Conservation (phyloP, 2,329 filamentous ascomycete species). For the Delphinella strobiligena region DNA sequence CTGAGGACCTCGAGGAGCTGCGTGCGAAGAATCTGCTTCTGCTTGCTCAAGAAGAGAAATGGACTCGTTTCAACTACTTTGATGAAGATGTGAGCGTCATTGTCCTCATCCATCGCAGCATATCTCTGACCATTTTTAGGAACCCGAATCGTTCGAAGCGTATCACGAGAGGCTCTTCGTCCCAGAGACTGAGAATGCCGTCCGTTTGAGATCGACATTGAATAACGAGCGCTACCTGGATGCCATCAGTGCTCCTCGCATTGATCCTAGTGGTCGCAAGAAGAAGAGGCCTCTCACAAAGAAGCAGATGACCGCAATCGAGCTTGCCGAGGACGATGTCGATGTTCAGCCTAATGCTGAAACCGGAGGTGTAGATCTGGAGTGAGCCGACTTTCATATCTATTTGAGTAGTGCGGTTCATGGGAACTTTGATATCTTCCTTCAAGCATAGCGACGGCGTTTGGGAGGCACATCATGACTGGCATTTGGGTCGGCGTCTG, state of each 20-base stretch:
- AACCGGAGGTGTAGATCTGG: too few relatives aligned
- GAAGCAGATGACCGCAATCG: constrained; percentile 15
- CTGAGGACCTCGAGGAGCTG: constrained; percentile 49
- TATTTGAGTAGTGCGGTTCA: too few relatives aligned
- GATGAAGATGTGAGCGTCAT: constrained; percentile 55
- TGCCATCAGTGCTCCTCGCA: constrained; percentile 44
- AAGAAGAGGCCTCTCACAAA: constrained; percentile 25
- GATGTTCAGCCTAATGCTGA: background rate
- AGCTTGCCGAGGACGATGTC: constrained; percentile 10
- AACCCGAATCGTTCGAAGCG: constrained; percentile 59
- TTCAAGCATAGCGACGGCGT: background rate
- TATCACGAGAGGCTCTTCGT: constrained; percentile 65
- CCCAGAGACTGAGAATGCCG: constrained; percentile 29
- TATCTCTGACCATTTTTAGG: constrained; percentile 17
- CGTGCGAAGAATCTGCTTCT: constrained; percentile 67
- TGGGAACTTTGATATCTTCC: background rate
- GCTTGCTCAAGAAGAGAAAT: constrained; percentile 67
- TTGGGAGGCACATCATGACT: background rate
- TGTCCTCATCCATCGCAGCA: background rate
- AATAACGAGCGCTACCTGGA: constrained; percentile 50
- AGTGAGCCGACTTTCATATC: too few relatives aligned
- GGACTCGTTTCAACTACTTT: constrained; percentile 67
- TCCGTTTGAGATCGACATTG: constrained; percentile 42
- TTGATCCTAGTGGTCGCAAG: constrained; percentile 23
- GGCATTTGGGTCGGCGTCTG: background rate